Base-by-base conservation (phyloP, 768 basidiomycete genomes). In the Plicaturopsis crispa region DNA sequence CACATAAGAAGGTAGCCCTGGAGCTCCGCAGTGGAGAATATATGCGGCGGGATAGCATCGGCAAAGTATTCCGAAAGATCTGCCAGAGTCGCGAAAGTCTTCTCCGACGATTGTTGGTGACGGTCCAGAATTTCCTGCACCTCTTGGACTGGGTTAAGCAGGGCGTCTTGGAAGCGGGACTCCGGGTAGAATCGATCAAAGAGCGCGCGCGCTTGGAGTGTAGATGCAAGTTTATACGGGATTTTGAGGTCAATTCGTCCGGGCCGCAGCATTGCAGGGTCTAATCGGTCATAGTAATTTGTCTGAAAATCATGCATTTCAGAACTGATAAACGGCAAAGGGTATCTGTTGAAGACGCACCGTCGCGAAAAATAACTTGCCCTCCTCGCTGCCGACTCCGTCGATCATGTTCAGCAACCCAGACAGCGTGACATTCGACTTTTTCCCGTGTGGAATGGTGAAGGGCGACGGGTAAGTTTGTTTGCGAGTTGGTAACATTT, bases 291-390 rank as follows among this genome's bases (percentile, higher is more conserved):
- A 14, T 75, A 53, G 41, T 73, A 65, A 47, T 78, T 77, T 0
- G 74, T 76, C 72, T 74, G 44, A 14, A 32, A 28, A 17, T 13
- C 11, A 3, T 6, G 31, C 12, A 7, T 24, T 11, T 26, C 24
- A 10, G 6, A 33, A 14, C 26, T 24, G 40, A 42, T 26, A 31
- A 31, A 2, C 19, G 23, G 33, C 10, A 8, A 16, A 10, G 18
- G 22, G 14, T 20, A 31, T 33, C 3, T 35, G 28, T 24, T 40
- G 23, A 24, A 14, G 11, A 45, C 67, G 33, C 33, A 72, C 72
- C 7, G 78, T 80, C 0, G 75, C 74, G 39, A 80, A 78, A 46
- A 77, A 71, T 12, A 80, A 52, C 42, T 72, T 73, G 8, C 78
- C 78, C 48, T 78, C 76, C 43, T 78, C 74, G 49, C 73, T 74